Evolutionary conservation across 345 rosid species (phyloP).

Genomic region (Acer campestre): DNA sequence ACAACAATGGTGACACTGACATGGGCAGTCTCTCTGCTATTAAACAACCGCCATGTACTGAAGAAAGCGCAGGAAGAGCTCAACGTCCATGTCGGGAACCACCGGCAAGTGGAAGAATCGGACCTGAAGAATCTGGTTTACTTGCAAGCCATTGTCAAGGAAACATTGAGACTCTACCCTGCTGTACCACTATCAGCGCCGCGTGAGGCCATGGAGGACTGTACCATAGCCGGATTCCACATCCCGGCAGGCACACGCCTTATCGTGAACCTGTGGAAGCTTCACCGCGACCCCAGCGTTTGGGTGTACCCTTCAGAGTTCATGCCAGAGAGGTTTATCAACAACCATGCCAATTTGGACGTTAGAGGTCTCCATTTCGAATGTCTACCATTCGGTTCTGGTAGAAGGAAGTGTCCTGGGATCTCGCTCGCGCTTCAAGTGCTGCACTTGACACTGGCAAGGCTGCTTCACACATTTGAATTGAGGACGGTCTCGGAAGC

Average conservation of each 20-base stretch:
- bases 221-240: constrained; percentile 28
- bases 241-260: constrained; percentile 39
- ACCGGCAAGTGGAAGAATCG: constrained; percentile 38
- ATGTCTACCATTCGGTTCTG: constrained; percentile 31
- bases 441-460: constrained; percentile 25
- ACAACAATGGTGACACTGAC: constrained; percentile 41
- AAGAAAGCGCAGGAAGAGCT: constrained; percentile 46
- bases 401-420: constrained; percentile 40
- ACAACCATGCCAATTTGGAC: constrained; percentile 20
- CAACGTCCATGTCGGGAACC: constrained; percentile 30
- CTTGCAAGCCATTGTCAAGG: constrained; percentile 48
- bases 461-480: constrained; percentile 32
- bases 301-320: constrained; percentile 26
- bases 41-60: constrained; percentile 36
- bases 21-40: constrained; percentile 45
- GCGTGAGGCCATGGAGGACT: constrained; percentile 36
- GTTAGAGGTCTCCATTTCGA: constrained; percentile 30
- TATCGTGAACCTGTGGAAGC: constrained; percentile 30
- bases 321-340: constrained; percentile 33
- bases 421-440: constrained; percentile 27
- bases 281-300: constrained; percentile 24
- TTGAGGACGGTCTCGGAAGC: not conserved
- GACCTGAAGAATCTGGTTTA: constrained; percentile 39
- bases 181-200: constrained; percentile 32
- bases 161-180: constrained; percentile 42